A percentile compares a stretch with the other conserved stretches of the same genome.
Evolutionary conservation across 2,329 filamentous ascomycete species (phyloP).

Genomic region (Aspergillus calidoustus): DNA sequence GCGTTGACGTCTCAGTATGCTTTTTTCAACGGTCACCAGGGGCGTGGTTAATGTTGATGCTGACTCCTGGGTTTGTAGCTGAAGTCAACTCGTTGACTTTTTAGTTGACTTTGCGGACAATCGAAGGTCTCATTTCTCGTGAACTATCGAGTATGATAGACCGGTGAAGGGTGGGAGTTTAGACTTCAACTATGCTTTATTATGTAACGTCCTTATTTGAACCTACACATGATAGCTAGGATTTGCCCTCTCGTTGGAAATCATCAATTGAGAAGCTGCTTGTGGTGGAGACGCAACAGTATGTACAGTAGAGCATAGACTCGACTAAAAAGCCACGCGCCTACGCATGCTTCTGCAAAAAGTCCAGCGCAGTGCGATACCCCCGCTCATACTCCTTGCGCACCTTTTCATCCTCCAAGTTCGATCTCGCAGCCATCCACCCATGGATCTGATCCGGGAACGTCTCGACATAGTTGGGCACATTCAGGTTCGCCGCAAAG

Average conservation of each 20-base stretch:
- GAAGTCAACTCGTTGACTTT: no score
- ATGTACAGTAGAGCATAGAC: background rate
- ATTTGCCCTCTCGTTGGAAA: no score
- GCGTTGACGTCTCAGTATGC: background rate
- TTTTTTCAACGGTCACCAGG: background rate
- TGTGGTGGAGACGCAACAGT: no score
- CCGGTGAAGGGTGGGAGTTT: no score
- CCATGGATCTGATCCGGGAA: constrained; percentile 51
- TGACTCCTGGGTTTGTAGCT: no score
- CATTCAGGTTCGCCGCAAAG: constrained; percentile 45
- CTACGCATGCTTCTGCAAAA: constrained; percentile 47
- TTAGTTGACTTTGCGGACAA: no score
- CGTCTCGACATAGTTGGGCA: constrained; percentile 49
- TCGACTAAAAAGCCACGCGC: background rate
- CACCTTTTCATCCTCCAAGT: constrained; percentile 46
- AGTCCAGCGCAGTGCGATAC: constrained; percentile 46
- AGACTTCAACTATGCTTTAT: no score
- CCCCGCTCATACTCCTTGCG: constrained; percentile 50
- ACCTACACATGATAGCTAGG: no score
- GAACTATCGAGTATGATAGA: no score
- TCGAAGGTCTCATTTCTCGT: no score
- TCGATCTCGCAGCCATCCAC: constrained; percentile 51
- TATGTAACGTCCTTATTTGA: no score
- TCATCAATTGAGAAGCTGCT: no score
- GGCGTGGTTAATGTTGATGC: background rate